Conservation (phyloP, 208 protist species). For the Balamuthia mandrillaris region DNA sequence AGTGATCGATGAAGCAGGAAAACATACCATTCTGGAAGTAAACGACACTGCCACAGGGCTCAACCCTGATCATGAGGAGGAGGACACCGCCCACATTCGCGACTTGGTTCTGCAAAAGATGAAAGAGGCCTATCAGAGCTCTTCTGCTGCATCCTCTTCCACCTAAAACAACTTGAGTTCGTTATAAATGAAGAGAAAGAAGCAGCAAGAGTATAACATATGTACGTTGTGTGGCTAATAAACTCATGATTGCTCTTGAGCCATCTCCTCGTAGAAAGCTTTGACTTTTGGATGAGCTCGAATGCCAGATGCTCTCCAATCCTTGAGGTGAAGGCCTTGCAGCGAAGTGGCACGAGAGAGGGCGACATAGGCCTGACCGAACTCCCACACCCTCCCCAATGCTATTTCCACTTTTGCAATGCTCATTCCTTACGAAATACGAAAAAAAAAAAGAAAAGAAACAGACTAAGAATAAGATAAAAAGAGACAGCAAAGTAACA, state of each 20-base stretch:
- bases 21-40: slow-evolving; percentile 46
- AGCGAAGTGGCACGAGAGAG: background rate
- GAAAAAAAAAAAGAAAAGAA: background rate
- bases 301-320: no score
- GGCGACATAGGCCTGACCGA: slow-evolving; percentile 12
- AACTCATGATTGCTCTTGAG: no score
- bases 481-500: background rate
- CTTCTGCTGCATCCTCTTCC: no score
- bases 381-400: background rate
- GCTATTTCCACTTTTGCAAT: slow-evolving; percentile 23
- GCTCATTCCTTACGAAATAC: slow-evolving; percentile 63
- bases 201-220: no score
- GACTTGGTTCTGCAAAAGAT: slow-evolving; percentile 22
- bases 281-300: background rate
- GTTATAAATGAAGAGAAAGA: no score
- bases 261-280: background rate
- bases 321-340: background rate
- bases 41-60: slow-evolving; percentile 49
- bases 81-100: slow-evolving; percentile 37
- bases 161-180: no score
- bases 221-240: no score
- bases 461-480: slow-evolving; percentile 42
- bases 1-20: slow-evolving; percentile 37
- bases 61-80: background rate
- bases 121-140: background rate